Conservation (phyloP, 2,329 filamentous ascomycete genomes). For the Apiospora phragmitis region DNA sequence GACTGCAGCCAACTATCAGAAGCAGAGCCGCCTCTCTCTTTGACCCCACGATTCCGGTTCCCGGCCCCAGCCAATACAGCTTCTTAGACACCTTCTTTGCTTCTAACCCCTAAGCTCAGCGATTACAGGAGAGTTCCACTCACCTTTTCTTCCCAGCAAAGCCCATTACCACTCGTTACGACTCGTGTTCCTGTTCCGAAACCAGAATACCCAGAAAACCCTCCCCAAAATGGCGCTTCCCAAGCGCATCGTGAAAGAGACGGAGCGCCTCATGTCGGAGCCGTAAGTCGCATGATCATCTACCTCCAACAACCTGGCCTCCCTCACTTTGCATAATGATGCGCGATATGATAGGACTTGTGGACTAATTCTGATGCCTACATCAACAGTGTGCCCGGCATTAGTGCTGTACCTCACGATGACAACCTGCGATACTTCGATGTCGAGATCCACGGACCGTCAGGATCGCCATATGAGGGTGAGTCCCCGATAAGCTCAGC, state of each 20-base stretch:
- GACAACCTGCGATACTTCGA: conserved; percentile 99
- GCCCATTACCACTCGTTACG: background rate
- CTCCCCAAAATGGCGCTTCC: conserved; percentile 70
- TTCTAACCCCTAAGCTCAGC: background rate
- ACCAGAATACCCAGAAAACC: background rate
- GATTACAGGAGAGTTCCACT: background rate
- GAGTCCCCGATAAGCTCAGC: conserved; percentile 24
- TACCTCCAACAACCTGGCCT: background rate
- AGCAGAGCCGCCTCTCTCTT: conserved; percentile 2
- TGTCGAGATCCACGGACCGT: conserved; percentile 91
- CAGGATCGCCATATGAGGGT: conserved; percentile 95
- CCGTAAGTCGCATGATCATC: conserved; percentile 59
- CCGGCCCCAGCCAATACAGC: background rate
- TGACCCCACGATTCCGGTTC: conserved; percentile 1
- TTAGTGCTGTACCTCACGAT: conserved; percentile 92
- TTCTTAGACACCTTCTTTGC: background rate
- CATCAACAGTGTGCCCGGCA: conserved; percentile 78
- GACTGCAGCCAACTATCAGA: background rate
- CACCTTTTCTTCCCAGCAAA: background rate
- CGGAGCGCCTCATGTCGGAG: conserved; percentile 93
- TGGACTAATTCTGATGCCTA: background rate
- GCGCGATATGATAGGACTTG: background rate
- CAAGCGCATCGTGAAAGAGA: conserved; percentile 98
- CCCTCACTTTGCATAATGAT: background rate
- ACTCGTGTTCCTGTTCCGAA: background rate